Conservation (phyloP, 2,329 filamentous ascomycete species). For the Botrytis aclada region DNA sequence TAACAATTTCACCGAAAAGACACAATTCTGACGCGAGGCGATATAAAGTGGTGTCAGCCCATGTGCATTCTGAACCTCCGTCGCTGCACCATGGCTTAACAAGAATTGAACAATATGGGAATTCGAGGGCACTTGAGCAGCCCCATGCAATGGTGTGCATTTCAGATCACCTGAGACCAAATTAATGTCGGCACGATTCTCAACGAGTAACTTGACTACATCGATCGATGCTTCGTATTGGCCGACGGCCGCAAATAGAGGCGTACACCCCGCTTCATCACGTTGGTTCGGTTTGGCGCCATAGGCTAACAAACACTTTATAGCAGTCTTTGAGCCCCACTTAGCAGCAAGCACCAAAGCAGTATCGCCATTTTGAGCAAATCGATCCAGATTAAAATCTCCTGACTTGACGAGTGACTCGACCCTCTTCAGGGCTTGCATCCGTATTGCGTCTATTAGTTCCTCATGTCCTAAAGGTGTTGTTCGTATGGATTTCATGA, state of each 20-base stretch:
- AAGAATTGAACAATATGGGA: slow-evolving; percentile 8
- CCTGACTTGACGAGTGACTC: slow-evolving; percentile 15
- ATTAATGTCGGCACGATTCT: slow-evolving; percentile 11
- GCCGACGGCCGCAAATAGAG: slow-evolving; percentile 14
- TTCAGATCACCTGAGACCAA: slow-evolving; percentile 1
- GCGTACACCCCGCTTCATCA: slow-evolving; percentile 13
- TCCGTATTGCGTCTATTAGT: slow-evolving; percentile 15
- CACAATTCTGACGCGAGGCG: slow-evolving; percentile 17
- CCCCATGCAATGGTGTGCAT: slow-evolving; percentile 16
- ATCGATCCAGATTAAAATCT: slow-evolving; percentile 11
- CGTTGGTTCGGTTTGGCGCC: slow-evolving; percentile 15
- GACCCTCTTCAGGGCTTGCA: neutral
- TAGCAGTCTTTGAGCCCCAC: neutral
- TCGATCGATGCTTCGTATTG: slow-evolving; percentile 7
- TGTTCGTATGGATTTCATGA: slow-evolving; percentile 15
- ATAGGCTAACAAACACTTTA: slow-evolving; percentile 17
- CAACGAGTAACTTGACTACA: slow-evolving; percentile 14
- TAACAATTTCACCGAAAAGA: slow-evolving; percentile 12
- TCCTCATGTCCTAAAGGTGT: slow-evolving; percentile 7
- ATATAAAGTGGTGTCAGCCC: slow-evolving; percentile 18
- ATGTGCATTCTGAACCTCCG: slow-evolving; percentile 15
- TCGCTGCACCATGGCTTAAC: slow-evolving; percentile 15
- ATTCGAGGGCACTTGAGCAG: slow-evolving; percentile 11
- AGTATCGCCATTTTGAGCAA: slow-evolving; percentile 13
- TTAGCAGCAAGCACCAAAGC: slow-evolving; percentile 17